Base-by-base conservation (phyloP, 192 early-diverging fungal species). In the Rhizophagus clarus region DNA sequence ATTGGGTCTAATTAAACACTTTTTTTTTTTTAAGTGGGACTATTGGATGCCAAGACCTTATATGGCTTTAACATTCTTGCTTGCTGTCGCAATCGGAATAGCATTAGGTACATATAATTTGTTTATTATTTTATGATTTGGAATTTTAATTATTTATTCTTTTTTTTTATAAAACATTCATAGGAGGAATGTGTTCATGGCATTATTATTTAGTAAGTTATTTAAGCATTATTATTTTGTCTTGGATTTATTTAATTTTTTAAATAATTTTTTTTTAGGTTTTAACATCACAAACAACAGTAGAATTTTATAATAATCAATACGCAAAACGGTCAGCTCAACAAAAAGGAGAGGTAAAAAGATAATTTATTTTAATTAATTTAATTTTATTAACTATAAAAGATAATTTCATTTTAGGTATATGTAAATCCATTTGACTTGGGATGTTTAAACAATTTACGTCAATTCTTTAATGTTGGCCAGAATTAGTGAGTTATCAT, bases 261-360 rank as follows among this genome's bases (percentile, higher is more conserved):
- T 31, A 20, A 63, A 10, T 14, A 72, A 80, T 15, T 26, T 61
- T 51, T 63, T 15, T 74, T 15, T 77, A 90, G 89, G 71, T 87
- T 3, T 42, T 89, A 34, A 89, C 88, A 15, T 87, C 85, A 20
- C 89, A 90, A 61, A 90, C 89, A n/a, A 90, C 89, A 20, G 82
- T 90, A n/a, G 89, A 90, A 40, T 89, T 89, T 64, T 89, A 89
- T 83, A 89, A 90, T 49, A 90, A 90, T 68, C 51, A 83, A 22
- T 89, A 89, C 31, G 88, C 88, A 61, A 89, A 82, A 80, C 81
- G 81, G 34, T 47, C 87, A 29, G 82, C 84, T 56, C 88, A 85
- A 79, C 81, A 66, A 66, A 82, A 87, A 70, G 88, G 88, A 31
- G 89, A 90, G 72, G 86, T 79, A 74, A 80, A 77, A 32, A 37